These are phyloP conservation scores for Capronia coronata DNA, from an alignment of 2,329 filamentous ascomycete species.

Conservation along the genomic window DNA sequence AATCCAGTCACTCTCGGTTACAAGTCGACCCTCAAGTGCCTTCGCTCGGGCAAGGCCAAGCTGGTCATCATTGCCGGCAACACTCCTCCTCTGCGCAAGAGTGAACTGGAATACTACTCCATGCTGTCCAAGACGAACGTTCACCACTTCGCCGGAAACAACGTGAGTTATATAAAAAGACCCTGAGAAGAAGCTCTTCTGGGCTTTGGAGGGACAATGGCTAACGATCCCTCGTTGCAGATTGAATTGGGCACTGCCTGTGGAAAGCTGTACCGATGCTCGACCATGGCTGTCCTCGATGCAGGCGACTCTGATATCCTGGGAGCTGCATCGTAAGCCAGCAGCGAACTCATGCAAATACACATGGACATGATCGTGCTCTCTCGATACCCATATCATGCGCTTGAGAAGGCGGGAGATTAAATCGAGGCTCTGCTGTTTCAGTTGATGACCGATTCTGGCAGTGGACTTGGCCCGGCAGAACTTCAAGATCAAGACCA, in stretches of 20 bases:
- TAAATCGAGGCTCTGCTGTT: background rate
- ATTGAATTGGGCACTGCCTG: constrained; percentile 97
- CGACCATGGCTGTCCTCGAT: constrained; percentile 94
- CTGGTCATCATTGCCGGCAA: constrained; percentile 93
- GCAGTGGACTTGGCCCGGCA: background rate
- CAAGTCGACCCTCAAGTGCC: constrained; percentile 82
- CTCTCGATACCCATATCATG: constrained; percentile 5
- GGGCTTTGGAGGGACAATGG: constrained; percentile 79
- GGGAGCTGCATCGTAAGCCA: constrained; percentile 41
- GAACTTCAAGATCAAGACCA: background rate
- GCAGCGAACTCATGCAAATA: background rate
- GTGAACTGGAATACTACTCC: constrained; percentile 73
- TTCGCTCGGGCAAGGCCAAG: constrained; percentile 96
- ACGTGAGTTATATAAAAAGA: constrained; percentile 67
- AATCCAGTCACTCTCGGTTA: constrained; percentile 75
- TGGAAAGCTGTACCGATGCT: constrained; percentile 98
- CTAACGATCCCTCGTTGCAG: constrained; percentile 46
- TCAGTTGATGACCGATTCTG: background rate
- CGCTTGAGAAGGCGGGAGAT: constrained; percentile 3
- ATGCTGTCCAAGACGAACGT: constrained; percentile 63
- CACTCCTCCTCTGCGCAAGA: constrained; percentile 96
- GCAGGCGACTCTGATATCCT: constrained; percentile 98
- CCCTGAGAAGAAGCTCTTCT: constrained; percentile 85
- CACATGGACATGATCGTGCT: background rate
- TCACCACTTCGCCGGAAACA: constrained; percentile 97